Percentiles rank a stretch among this genome's conserved stretches.
Evolutionary conservation across 2,329 filamentous ascomycete species (phyloP).

Genomic region (Alternaria novae-zelandiae): DNA sequence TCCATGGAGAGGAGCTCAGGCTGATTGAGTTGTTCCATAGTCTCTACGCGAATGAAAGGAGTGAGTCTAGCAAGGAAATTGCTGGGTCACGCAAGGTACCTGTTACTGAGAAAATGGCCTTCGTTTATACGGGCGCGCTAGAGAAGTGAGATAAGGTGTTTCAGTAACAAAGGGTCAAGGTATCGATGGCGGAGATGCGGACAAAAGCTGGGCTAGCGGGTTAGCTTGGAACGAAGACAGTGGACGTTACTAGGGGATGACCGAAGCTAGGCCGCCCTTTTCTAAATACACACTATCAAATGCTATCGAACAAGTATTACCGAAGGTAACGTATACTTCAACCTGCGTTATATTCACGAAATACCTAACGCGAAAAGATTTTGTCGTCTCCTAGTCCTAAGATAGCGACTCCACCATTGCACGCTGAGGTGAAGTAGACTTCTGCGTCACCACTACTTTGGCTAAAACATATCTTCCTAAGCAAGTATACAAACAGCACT

Average conservation of each 20-base stretch:
- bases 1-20: not conserved
- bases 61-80: not conserved
- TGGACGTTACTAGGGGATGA: not conserved
- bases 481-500: not conserved
- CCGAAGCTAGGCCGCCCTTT: not conserved
- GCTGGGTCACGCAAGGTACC: not conserved
- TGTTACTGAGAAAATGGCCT: not conserved
- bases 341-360: not conserved
- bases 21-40: too few species aligned
- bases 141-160: not conserved
- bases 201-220: not conserved
- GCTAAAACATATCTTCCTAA: not conserved
- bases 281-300: not conserved
- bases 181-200: not conserved
- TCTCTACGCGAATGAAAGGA: not conserved
- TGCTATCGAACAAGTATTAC: not conserved
- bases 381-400: not conserved
- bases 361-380: not conserved
- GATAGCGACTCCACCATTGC: rapidly evolving
- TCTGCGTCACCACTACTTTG: not conserved
- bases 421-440: not conserved
- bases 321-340: not conserved
- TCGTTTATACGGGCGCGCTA: not conserved
- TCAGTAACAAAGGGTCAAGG: not conserved
- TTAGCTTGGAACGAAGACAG: not conserved